Percentiles rank a stretch among this genome's conserved stretches.
These are phyloP conservation scores for Oxytropis ochrocephala DNA, from an alignment of 306 rosid species.

Conservation along the genomic window DNA sequence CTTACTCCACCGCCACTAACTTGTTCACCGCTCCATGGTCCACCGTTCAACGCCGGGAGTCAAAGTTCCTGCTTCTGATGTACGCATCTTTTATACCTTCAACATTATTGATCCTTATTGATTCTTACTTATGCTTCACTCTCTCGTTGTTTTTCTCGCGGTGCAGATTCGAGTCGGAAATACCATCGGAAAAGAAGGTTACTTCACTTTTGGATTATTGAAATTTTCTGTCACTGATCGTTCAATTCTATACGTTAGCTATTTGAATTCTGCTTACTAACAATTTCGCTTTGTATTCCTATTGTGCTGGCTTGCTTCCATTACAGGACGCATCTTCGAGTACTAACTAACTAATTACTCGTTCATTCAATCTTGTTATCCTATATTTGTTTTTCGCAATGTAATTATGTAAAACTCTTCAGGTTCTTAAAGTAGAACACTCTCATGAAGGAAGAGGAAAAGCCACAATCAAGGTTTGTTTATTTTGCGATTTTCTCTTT, in stretches of 20 bases:
- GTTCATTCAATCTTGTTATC: not conserved
- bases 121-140: not conserved
- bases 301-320: slow-evolving; percentile 28
- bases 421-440: slow-evolving; percentile 88
- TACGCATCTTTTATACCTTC: slow-evolving; percentile 18
- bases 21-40: slow-evolving; percentile 50
- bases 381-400: not conserved
- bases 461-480: slow-evolving; percentile 87
- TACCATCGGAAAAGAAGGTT: slow-evolving; percentile 74
- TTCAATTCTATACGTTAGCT: slow-evolving; percentile 1
- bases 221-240: not conserved
- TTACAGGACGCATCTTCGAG: slow-evolving; percentile 78
- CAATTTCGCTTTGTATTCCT: not conserved
- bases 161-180: slow-evolving; percentile 78
- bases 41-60: slow-evolving; percentile 49
- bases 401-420: not conserved
- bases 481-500: slow-evolving; percentile 8
- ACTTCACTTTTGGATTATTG: not conserved
- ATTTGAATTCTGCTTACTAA: slow-evolving; percentile 2
- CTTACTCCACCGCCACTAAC: slow-evolving; percentile 14
- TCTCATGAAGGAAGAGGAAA: slow-evolving; percentile 98
- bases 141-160: not conserved
- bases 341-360: not conserved
- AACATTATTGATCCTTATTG: not conserved
- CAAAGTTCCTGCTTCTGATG: slow-evolving; percentile 64